Evolutionary conservation across 805 yeast genomes (phyloP).

Genomic region (Candida silvicultrix): DNA sequence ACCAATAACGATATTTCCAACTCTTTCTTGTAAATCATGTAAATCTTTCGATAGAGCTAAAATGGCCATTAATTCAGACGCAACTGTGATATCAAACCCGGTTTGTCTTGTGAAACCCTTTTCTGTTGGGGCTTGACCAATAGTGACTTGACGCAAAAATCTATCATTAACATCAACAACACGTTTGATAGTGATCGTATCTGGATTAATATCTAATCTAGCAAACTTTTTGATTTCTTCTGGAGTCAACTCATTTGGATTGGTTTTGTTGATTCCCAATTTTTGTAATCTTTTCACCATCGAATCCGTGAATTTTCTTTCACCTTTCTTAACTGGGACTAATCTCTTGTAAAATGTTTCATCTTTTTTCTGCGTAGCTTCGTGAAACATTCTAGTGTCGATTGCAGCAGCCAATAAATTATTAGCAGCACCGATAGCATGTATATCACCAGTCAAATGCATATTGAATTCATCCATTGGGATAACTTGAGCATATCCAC

Average conservation of each 20-base stretch:
- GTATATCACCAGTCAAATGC: conserved; percentile 84
- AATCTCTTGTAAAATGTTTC: conserved; percentile 68
- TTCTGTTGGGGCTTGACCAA: conserved; percentile 80
- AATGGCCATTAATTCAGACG: conserved; percentile 83
- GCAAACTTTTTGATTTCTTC: conserved; percentile 64
- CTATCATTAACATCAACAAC: conserved; percentile 84
- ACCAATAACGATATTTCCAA: conserved; percentile 73
- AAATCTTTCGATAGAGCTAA: conserved; percentile 68
- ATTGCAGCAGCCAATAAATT: conserved; percentile 80
- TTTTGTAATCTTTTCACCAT: conserved; percentile 63
- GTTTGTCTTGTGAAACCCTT: conserved; percentile 65
- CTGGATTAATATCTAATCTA: conserved; percentile 71
- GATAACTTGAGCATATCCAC: conserved; percentile 82
- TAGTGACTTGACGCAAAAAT: conserved; percentile 69
- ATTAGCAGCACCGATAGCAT: conserved; percentile 78
- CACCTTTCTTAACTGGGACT: conserved; percentile 71
- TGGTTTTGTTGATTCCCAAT: conserved; percentile 60
- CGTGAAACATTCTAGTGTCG: conserved; percentile 84
- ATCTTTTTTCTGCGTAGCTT: conserved; percentile 62
- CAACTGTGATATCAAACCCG: conserved; percentile 82
- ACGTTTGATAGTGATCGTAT: conserved; percentile 73
- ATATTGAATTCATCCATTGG: conserved; percentile 87
- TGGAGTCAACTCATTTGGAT: conserved; percentile 65
- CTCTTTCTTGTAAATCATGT: conserved; percentile 65
- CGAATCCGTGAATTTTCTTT: conserved; percentile 57